These are phyloP conservation scores for Boletus sp. DNA, from an alignment of 768 basidiomycete genomes.

Conservation along the genomic window DNA sequence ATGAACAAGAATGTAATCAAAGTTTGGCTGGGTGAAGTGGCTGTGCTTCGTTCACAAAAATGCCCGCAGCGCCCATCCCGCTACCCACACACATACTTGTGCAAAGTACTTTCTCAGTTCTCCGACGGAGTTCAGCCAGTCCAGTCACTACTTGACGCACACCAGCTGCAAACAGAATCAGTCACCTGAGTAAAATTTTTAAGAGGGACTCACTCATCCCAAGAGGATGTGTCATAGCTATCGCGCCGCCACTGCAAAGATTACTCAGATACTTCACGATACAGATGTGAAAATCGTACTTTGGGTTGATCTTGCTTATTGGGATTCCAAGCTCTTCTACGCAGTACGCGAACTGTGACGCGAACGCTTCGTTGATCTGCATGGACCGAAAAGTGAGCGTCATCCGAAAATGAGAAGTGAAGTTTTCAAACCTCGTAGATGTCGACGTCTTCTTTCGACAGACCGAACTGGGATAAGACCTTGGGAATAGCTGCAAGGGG, in stretches of 20 bases:
- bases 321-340: constrained; percentile 76
- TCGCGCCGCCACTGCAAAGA: constrained; percentile 69
- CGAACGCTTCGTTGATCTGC: constrained; percentile 89
- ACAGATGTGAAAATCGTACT: constrained; percentile 43
- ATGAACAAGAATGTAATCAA: constrained; percentile 11
- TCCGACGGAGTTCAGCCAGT: constrained; percentile 74
- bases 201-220: constrained; percentile 65
- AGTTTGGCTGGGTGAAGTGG: constrained; percentile 24
- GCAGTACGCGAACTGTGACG: constrained; percentile 91
- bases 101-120: constrained; percentile 65
- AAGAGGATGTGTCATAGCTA: constrained; percentile 77
- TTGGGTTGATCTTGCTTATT: constrained; percentile 80
- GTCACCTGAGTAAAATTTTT: constrained; percentile 8
- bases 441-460: constrained; percentile 71
- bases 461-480: constrained; percentile 54
- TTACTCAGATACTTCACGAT: not conserved
- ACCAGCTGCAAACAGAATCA: constrained; percentile 51
- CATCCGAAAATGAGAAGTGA: not conserved
- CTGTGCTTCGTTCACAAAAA: constrained; percentile 69
- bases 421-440: constrained; percentile 60
- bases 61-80: constrained; percentile 84
- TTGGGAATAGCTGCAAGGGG: constrained; percentile 73
- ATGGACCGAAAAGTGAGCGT: not conserved
- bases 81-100: constrained; percentile 83
- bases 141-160: constrained; percentile 85